Evolutionary conservation across 1,139 yeast species (phyloP).

Genomic region (Zygosaccharomyces sapae): DNA sequence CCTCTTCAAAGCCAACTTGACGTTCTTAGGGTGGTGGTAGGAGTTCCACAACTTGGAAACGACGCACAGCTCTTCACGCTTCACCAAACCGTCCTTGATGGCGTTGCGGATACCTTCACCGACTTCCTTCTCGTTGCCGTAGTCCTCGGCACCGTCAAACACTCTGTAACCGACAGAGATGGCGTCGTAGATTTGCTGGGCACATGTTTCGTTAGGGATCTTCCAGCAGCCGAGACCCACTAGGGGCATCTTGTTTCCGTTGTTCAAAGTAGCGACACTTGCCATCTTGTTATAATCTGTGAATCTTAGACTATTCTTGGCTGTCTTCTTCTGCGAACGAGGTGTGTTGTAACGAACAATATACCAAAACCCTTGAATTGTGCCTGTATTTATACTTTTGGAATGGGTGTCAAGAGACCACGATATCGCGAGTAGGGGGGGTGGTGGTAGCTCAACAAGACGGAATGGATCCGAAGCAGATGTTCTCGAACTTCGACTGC

Average conservation of each 20-base stretch:
- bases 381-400: background rate
- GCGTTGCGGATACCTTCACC: constrained; percentile 67
- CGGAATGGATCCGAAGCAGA: background rate
- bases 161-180: constrained; percentile 69
- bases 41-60: constrained; percentile 81
- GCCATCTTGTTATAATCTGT: constrained; percentile 17
- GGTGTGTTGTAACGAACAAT: too few species aligned
- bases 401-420: background rate
- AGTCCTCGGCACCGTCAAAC: constrained; percentile 74
- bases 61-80: constrained; percentile 67
- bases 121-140: constrained; percentile 71
- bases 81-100: constrained; percentile 60
- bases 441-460: background rate
- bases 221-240: constrained; percentile 72
- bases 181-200: constrained; percentile 60
- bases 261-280: constrained; percentile 46
- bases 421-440: background rate
- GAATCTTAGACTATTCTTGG: too few species aligned
- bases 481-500: background rate
- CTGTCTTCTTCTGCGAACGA: too few species aligned
- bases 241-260: constrained; percentile 58
- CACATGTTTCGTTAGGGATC: constrained; percentile 52
- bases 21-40: constrained; percentile 56
- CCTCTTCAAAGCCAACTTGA: constrained; percentile 53
- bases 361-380: too few species aligned